Evolutionary conservation across 306 rosid species (phyloP).

Genomic region (Macrotyloma uniflorum): DNA sequence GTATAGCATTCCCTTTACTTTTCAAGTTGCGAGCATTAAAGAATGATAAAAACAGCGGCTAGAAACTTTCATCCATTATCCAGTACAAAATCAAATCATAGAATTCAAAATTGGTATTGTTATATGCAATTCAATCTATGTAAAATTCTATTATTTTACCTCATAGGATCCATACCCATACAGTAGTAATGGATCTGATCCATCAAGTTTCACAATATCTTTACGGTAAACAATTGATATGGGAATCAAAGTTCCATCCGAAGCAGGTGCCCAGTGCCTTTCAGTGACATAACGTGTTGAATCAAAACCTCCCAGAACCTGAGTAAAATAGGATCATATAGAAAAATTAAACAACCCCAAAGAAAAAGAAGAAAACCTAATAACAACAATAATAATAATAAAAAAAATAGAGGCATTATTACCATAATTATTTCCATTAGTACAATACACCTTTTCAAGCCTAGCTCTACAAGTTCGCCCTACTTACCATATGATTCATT

Average conservation of each 20-base stretch:
- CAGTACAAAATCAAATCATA: conserved; percentile 25
- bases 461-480: neutral
- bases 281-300: conserved; percentile 75
- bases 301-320: conserved; percentile 95
- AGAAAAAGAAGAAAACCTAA: conserved; percentile 19
- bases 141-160: conserved; percentile 50
- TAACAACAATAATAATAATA: neutral
- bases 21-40: conserved; percentile 29
- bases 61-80: conserved; percentile 21
- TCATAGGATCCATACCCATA: conserved; percentile 97
- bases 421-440: neutral
- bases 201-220: conserved; percentile 86
- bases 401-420: neutral
- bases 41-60: neutral
- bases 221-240: conserved; percentile 80
- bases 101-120: conserved; percentile 26
- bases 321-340: conserved; percentile 33
- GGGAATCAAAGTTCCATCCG: conserved; percentile 83
- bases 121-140: conserved; percentile 26
- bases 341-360: conserved; percentile 22
- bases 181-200: conserved; percentile 87
- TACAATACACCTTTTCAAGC: conserved; percentile 2
- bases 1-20: neutral
- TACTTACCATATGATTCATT: neutral
- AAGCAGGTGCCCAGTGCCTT: conserved; percentile 84